Evolutionary conservation across 2,329 filamentous ascomycete species (phyloP).

Genomic region (Colletotrichum eleusines): DNA sequence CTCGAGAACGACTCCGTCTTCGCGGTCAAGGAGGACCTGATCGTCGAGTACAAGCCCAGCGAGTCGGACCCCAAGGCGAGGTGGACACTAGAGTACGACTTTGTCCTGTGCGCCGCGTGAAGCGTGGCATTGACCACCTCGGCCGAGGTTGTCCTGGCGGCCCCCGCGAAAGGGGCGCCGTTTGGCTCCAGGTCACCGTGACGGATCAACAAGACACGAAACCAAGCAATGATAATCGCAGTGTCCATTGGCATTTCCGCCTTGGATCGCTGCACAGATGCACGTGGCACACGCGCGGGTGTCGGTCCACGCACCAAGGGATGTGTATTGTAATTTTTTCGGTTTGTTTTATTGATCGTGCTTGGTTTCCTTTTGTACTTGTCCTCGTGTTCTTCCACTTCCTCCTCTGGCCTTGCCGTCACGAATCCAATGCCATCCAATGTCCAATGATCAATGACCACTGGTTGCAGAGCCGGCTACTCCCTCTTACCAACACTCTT

Average conservation of each 20-base stretch:
- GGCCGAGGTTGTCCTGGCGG: too few species aligned
- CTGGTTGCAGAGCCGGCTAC: not conserved
- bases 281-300: not conserved
- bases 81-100: constrained; percentile 46
- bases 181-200: not conserved
- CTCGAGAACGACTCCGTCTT: constrained; percentile 55
- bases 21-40: constrained; percentile 51
- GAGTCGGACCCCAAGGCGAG: constrained; percentile 44
- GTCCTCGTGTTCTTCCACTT: not conserved
- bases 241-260: too few species aligned
- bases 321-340: not conserved
- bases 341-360: not conserved
- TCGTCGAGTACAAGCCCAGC: constrained; percentile 47
- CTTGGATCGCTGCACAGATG: too few species aligned
- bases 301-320: not conserved
- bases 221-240: too few species aligned
- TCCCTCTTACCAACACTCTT: too few species aligned
- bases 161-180: not conserved
- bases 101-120: constrained; percentile 39
- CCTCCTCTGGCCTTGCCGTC: not conserved
- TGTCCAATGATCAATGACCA: not conserved
- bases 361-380: not conserved
- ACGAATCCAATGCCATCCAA: too few species aligned
- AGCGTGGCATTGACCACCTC: not conserved
- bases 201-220: too few species aligned